Evolutionary conservation across 768 basidiomycete species (phyloP).

Genomic region (Myochromella boudieri): DNA sequence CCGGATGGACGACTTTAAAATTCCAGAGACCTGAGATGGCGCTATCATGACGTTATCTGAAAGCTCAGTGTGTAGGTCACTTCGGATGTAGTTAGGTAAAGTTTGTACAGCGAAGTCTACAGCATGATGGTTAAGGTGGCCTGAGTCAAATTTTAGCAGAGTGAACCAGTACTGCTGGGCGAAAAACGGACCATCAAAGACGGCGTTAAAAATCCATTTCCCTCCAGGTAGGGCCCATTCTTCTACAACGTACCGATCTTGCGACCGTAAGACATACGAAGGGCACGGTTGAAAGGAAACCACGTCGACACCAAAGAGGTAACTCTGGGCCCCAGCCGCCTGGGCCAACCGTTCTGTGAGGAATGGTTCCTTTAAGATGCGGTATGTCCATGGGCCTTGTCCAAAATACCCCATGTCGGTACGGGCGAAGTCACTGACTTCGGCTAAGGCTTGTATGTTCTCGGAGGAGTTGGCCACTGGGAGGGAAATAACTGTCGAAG

Average conservation of each 20-base stretch:
- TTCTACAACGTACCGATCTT: slow-evolving; percentile 34
- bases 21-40: slow-evolving; percentile 5
- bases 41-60: neutral
- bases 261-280: slow-evolving; percentile 20
- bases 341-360: slow-evolving; percentile 39
- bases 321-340: slow-evolving; percentile 30
- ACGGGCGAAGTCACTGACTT: slow-evolving; percentile 50
- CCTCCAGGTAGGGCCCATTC: slow-evolving; percentile 30
- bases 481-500: slow-evolving; percentile 33
- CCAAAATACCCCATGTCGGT: slow-evolving; percentile 57
- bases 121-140: slow-evolving; percentile 13
- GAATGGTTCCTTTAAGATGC: slow-evolving; percentile 38
- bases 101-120: slow-evolving; percentile 13
- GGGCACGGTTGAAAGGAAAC: slow-evolving; percentile 35
- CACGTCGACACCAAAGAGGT: slow-evolving; percentile 19
- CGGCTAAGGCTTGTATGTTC: slow-evolving; percentile 47
- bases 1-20: slow-evolving; percentile 7
- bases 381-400: slow-evolving; percentile 54
- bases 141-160: neutral
- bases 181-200: slow-evolving; percentile 32
- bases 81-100: slow-evolving; percentile 7
- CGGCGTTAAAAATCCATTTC: slow-evolving; percentile 31
- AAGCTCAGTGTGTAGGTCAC: neutral
- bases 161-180: neutral
- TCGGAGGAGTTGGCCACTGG: slow-evolving; percentile 46